These are phyloP conservation scores for Prunella vulgaris DNA, from an alignment of 257 asterid genomes.

Conservation along the genomic window DNA sequence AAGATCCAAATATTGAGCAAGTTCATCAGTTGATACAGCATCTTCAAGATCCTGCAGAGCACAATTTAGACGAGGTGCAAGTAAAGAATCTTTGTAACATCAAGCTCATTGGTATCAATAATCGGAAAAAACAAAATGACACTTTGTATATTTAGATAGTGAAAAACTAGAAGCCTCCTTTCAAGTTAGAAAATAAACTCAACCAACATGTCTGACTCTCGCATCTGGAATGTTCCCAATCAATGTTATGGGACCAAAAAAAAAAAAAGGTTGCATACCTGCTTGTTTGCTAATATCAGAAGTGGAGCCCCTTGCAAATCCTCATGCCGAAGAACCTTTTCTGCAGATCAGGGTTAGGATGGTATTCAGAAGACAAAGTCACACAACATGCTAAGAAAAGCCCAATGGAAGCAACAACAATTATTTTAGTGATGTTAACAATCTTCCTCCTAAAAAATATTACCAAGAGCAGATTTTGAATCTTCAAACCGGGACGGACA, in stretches of 20 bases:
- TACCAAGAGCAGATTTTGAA: conserved; percentile 88
- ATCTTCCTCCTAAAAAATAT: conserved; percentile 13
- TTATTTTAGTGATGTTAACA: neutral
- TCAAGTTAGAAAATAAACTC: neutral
- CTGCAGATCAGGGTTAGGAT: conserved; percentile 36
- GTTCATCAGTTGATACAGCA: conserved; percentile 76
- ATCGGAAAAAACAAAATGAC: neutral
- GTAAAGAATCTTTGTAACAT: neutral
- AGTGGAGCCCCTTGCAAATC: conserved; percentile 89
- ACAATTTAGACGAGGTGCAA: neutral
- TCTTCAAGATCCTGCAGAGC: conserved; percentile 66
- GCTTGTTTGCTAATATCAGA: conserved; percentile 75
- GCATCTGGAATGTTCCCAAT: neutral
- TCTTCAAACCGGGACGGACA: conserved; percentile 82
- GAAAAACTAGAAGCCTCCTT: conserved; percentile 1
- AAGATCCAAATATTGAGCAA: conserved; percentile 72
- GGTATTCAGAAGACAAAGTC: neutral
- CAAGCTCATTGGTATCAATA: neutral
- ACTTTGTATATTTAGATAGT: neutral
- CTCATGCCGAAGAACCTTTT: conserved; percentile 81
- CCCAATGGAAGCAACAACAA: neutral
- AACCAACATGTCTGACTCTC: neutral
- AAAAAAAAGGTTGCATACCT: conserved; percentile 36
- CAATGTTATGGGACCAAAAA: neutral
- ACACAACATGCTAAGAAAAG: neutral